Evolutionary conservation across 805 yeast genomes (phyloP).

Genomic region (Schizosaccharomyces octosporus): DNA sequence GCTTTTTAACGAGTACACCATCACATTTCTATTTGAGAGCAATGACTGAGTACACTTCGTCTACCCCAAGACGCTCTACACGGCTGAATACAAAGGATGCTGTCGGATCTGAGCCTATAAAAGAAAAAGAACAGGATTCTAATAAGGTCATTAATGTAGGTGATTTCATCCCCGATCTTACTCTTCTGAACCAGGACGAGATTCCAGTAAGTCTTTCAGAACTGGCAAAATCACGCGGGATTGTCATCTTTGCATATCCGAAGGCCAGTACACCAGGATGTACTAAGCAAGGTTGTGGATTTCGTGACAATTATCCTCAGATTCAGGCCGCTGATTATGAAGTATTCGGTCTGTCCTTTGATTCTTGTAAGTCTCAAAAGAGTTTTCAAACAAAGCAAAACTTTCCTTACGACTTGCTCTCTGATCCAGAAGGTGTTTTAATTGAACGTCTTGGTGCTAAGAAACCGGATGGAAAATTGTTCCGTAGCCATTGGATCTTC

Average conservation of each 20-base stretch:
- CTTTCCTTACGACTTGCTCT: slow-evolving; percentile 46
- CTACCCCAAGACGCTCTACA: too few relatives aligned
- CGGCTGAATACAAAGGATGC: too few relatives aligned
- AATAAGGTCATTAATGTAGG: slow-evolving; percentile 22
- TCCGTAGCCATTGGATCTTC: slow-evolving; percentile 1
- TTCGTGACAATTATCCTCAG: slow-evolving; percentile 36
- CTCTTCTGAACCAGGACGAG: slow-evolving; percentile 45
- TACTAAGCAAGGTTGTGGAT: slow-evolving; percentile 82
- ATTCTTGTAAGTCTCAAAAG: slow-evolving; percentile 53
- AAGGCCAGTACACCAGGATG: slow-evolving; percentile 29
- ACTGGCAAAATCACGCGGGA: slow-evolving; percentile 1
- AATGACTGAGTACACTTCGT: too few relatives aligned
- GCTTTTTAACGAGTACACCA: too few relatives aligned
- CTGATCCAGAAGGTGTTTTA: slow-evolving; percentile 21
- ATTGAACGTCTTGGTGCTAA: neutral
- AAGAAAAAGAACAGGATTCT: too few relatives aligned
- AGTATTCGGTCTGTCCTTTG: slow-evolving; percentile 67
- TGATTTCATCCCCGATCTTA: slow-evolving; percentile 40
- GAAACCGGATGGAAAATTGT: neutral
- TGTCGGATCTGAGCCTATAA: too few relatives aligned
- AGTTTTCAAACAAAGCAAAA: slow-evolving; percentile 48
- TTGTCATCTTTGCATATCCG: slow-evolving; percentile 6
- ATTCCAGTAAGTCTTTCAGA: slow-evolving; percentile 27
- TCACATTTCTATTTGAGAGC: too few relatives aligned
- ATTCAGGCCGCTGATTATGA: slow-evolving; percentile 27